Evolutionary conservation across 2,329 filamentous ascomycete species (phyloP).

Genomic region (Daldinia sp.): DNA sequence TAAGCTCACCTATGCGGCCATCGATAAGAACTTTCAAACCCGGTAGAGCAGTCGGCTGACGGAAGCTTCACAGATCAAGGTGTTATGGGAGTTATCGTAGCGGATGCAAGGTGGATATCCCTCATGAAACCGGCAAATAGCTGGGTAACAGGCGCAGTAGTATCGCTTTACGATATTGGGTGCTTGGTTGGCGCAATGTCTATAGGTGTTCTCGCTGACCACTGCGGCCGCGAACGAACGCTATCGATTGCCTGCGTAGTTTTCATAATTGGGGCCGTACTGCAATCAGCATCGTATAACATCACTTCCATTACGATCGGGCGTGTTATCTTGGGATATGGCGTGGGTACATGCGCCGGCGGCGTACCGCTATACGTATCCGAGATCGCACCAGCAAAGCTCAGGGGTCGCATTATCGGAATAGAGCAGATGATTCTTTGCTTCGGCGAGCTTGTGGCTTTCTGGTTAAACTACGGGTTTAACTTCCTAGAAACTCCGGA

Average conservation of each 20-base stretch:
- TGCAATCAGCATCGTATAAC: slow-evolving; percentile 39
- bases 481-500: slow-evolving; percentile 34
- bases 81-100: slow-evolving; percentile 41
- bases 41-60: background rate
- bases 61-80: slow-evolving; percentile 33
- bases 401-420: slow-evolving; percentile 43
- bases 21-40: background rate
- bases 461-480: slow-evolving; percentile 41
- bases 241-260: slow-evolving; percentile 33
- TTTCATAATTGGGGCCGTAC: slow-evolving; percentile 36
- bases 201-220: slow-evolving; percentile 36
- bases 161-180: slow-evolving; percentile 40
- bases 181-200: slow-evolving; percentile 38
- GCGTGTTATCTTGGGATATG: slow-evolving; percentile 35
- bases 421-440: slow-evolving; percentile 45
- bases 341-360: slow-evolving; percentile 40
- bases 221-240: slow-evolving; percentile 37
- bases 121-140: slow-evolving; percentile 35
- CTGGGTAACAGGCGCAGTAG: slow-evolving; percentile 40
- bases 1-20: slow-evolving; percentile 4
- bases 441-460: slow-evolving; percentile 38
- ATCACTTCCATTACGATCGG: slow-evolving; percentile 37
- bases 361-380: slow-evolving; percentile 42
- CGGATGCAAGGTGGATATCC: slow-evolving; percentile 34
- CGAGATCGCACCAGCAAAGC: slow-evolving; percentile 41